Conservation (phyloP, 2,329 filamentous ascomycete genomes). For the Arthrobotrys musiformis region DNA sequence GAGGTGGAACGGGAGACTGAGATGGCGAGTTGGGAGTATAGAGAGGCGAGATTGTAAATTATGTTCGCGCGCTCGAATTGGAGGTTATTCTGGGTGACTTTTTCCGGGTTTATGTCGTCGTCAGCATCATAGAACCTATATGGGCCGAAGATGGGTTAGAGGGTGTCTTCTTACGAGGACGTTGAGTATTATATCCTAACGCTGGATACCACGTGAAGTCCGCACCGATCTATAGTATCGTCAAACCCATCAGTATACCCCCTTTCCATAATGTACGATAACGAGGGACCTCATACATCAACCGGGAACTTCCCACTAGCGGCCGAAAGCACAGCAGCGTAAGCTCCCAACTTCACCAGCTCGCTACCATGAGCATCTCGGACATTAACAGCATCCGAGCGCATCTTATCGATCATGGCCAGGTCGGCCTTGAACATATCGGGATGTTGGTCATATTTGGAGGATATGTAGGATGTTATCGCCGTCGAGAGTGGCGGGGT, state of each 20-base stretch:
- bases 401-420: conserved; percentile 82
- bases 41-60: conserved; percentile 89
- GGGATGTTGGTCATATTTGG: conserved; percentile 98
- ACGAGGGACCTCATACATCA: conserved; percentile 71
- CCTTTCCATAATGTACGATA: conserved; percentile 52
- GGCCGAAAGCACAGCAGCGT: conserved; percentile 93
- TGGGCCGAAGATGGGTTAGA: not conserved
- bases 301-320: conserved; percentile 95
- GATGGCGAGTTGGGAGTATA: conserved; percentile 92
- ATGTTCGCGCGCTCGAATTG: conserved; percentile 90
- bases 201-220: conserved; percentile 98
- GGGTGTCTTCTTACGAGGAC: conserved; percentile 66
- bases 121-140: too few species aligned
- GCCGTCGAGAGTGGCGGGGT: conserved; percentile 75
- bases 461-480: conserved; percentile 94
- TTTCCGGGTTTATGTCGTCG: too few species aligned
- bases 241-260: conserved; percentile 16
- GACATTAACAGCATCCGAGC: conserved; percentile 86
- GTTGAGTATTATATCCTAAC: conserved; percentile 85
- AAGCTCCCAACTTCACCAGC: conserved; percentile 85
- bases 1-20: conserved; percentile 77
- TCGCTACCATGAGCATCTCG: conserved; percentile 88
- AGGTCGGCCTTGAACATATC: conserved; percentile 95
- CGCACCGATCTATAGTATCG: conserved; percentile 76
- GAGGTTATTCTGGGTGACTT: conserved; percentile 73